Percentiles rank a stretch among this genome's conserved stretches.
phyloP scores from a whole-genome alignment of 441 rosid species.

The Manihot esculenta region DNA sequence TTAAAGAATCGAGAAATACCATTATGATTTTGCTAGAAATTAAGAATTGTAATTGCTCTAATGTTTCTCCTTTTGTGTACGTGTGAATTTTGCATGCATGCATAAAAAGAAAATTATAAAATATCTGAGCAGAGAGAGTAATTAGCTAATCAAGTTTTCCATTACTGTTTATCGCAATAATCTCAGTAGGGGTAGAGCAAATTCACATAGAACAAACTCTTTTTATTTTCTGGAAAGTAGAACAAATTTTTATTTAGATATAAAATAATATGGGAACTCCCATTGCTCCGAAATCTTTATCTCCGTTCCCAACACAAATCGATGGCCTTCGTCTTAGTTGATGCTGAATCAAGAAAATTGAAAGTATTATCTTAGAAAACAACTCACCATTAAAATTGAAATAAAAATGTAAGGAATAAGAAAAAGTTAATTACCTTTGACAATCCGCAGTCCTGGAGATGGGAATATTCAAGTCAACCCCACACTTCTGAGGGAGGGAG shows the following conservation, averaged over 20 bases:
- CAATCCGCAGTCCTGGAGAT: constrained; percentile 33
- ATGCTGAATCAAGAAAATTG: constrained; percentile 7
- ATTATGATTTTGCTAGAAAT: no score
- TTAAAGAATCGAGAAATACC: no score
- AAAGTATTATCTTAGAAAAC: background rate
- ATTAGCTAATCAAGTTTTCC: no score
- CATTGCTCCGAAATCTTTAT: background rate
- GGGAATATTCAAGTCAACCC: constrained; percentile 28
- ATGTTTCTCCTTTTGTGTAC: no score
- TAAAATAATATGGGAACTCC: background rate
- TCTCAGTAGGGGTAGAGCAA: background rate
- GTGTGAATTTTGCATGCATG: no score
- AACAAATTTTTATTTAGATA: background rate
- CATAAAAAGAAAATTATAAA: no score
- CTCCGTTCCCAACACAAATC: background rate
- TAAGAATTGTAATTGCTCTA: no score
- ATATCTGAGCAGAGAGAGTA: no score
- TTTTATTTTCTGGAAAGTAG: no score
- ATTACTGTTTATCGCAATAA: background rate
- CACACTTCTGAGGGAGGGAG: constrained; percentile 38
- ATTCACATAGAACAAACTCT: no score
- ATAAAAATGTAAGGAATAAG: background rate
- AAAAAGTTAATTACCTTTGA: constrained; percentile 19
- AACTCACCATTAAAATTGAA: background rate
- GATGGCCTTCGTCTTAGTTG: background rate